These are phyloP conservation scores for Oidium heveae DNA, from an alignment of 2,329 filamentous ascomycete species.

Conservation along the genomic window DNA sequence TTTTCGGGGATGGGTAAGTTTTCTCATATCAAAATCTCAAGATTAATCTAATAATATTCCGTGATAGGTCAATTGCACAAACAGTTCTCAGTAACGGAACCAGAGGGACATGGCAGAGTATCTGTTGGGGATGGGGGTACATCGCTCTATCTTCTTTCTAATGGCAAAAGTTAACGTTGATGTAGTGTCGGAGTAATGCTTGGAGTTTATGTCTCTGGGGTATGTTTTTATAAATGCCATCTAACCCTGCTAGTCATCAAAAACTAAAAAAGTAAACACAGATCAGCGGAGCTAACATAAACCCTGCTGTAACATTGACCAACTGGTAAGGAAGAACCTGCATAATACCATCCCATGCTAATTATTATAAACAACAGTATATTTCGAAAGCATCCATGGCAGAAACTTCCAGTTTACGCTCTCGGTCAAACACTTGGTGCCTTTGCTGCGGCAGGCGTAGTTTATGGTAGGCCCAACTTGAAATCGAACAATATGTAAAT, in stretches of 20 bases:
- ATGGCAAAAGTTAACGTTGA: slow-evolving; percentile 1
- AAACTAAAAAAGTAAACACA: not conserved
- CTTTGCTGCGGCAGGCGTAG: slow-evolving; percentile 31
- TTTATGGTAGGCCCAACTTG: slow-evolving; percentile 7
- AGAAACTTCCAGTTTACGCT: slow-evolving; percentile 40
- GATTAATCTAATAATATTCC: too few relatives aligned
- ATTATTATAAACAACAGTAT: slow-evolving; percentile 14
- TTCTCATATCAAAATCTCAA: too few relatives aligned
- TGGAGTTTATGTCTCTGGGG: slow-evolving; percentile 36
- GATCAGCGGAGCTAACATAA: slow-evolving; percentile 33
- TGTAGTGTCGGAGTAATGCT: slow-evolving; percentile 39
- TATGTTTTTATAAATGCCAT: slow-evolving; percentile 10
- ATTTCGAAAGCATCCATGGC: slow-evolving; percentile 42
- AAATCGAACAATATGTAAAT: not conserved
- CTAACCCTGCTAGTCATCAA: not conserved
- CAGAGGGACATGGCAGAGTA: slow-evolving; percentile 11
- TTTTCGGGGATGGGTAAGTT: slow-evolving; percentile 39
- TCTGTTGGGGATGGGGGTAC: slow-evolving; percentile 13
- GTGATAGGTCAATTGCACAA: slow-evolving; percentile 30
- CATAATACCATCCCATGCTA: not conserved
- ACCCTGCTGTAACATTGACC: slow-evolving; percentile 43
- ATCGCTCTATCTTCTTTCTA: not conserved
- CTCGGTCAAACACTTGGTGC: slow-evolving; percentile 41
- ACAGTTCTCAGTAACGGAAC: slow-evolving; percentile 23
- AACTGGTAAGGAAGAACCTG: slow-evolving; percentile 22